Percentiles rank a stretch among this genome's conserved stretches.
Conservation (phyloP, 2,329 filamentous ascomycete genomes). For the Scytalidium lignicola region DNA sequence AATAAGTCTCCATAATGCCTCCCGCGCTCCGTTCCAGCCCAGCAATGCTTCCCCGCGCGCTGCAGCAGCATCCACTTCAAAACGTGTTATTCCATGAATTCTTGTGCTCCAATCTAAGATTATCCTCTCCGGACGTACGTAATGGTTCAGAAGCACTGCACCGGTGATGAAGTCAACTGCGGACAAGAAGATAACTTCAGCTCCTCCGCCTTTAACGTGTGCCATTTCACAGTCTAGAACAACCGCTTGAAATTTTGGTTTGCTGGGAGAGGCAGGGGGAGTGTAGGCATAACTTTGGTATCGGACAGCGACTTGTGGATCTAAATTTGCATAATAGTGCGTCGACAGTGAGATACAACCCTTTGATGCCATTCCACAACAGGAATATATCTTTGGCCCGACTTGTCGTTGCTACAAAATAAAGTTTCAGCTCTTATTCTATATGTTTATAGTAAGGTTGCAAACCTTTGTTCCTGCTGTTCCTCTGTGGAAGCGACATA, state of each 20-base stretch:
- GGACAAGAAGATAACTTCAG: conserved; percentile 32
- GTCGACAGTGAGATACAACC: conserved; percentile 11
- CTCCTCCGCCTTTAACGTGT: conserved; percentile 23
- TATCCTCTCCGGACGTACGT: conserved; percentile 32
- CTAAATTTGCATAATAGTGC: conserved; percentile 11
- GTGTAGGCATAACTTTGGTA: conserved; percentile 10
- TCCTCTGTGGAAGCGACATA: background rate
- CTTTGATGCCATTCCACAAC: conserved; percentile 5
- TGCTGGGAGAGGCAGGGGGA: conserved; percentile 3
- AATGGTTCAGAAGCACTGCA: conserved; percentile 37
- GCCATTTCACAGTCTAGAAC: conserved; percentile 47
- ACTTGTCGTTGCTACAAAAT: conserved; percentile 2
- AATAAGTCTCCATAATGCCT: conserved; percentile 35
- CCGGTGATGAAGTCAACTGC: conserved; percentile 42
- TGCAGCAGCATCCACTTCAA: conserved; percentile 28
- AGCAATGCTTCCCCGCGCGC: conserved; percentile 26
- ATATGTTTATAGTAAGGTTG: conserved; percentile 1
- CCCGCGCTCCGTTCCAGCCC: conserved; percentile 39
- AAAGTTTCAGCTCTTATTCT: background rate
- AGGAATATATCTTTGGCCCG: conserved; percentile 8
- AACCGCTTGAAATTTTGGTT: conserved; percentile 29
- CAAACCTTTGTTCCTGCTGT: conserved; percentile 4
- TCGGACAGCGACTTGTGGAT: conserved; percentile 2
- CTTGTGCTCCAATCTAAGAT: conserved; percentile 33
- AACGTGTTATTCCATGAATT: conserved; percentile 34